A percentile compares a stretch with the other conserved stretches of the same genome.
phyloP scores from a whole-genome alignment of 257 asterid genomes.

The Craterostigma plantagineum region DNA sequence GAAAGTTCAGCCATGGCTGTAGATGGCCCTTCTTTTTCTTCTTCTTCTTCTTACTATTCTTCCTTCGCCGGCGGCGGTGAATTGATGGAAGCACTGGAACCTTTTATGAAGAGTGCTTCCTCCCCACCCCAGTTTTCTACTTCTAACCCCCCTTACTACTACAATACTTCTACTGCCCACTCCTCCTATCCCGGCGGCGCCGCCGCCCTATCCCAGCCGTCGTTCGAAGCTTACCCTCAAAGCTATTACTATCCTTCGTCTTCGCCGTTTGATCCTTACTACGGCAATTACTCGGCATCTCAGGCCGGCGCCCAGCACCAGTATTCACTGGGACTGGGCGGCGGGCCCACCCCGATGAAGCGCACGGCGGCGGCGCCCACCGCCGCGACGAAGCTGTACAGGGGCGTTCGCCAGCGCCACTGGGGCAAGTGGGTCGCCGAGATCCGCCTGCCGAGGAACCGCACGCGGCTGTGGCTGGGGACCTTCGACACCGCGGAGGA shows the following conservation, averaged over 20 bases:
- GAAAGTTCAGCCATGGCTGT: constrained; percentile 22
- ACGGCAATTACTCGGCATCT: no score
- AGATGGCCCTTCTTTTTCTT: no score
- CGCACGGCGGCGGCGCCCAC: constrained; percentile 40
- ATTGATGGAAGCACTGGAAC: constrained; percentile 88
- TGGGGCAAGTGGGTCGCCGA: constrained; percentile 99
- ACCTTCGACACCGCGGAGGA: constrained; percentile 93
- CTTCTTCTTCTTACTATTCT: no score
- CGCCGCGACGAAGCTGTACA: constrained; percentile 67
- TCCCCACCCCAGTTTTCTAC: constrained; percentile 24
- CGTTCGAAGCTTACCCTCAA: no score
- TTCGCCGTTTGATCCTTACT: constrained; percentile 2
- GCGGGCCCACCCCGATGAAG: constrained; percentile 10
- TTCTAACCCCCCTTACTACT: constrained; percentile 12
- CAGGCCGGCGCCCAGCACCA: no score
- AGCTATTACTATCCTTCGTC: constrained; percentile 7
- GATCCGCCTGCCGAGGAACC: constrained; percentile 83
- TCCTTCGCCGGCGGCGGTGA: constrained; percentile 41
- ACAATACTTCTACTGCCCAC: constrained; percentile 3
- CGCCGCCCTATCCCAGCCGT: not conserved
- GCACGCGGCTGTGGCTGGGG: constrained; percentile 89
- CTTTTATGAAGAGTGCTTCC: constrained; percentile 82
- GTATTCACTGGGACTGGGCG: no score
- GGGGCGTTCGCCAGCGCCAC: constrained; percentile 98
- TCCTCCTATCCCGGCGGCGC: not conserved